Evolutionary conservation across 2,329 filamentous ascomycete species (phyloP), one percentile per base, ranked within the genome.

Genomic region (Penicillium italicum): DNA sequence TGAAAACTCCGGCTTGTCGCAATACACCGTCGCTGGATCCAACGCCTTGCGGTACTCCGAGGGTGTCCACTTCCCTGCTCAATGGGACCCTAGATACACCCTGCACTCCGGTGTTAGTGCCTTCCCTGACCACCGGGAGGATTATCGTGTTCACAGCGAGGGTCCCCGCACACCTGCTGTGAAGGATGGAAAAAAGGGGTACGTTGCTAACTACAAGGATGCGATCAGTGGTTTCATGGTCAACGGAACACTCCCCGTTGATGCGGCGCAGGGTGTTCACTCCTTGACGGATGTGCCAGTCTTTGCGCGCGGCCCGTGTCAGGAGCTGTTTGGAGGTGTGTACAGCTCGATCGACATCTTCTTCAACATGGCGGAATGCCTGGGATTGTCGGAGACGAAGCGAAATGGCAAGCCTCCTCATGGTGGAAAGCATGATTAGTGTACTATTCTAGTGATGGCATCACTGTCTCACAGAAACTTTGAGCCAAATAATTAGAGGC

Each of bases 21-120:
- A 91, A 72, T 95, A 95, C 80, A 85, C 83, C 5, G 76, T 83
- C 40, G 76, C 79, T 52, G 80, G 88, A 61, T 77, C 80, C 2
- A 82, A 83, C 48, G 76, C 79, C 56, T 72, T 85, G 7, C 76
- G 76, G 55, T 93, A 93, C 78, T 82, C 81, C 64, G 88, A 89
- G 22, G 87, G 87, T 49, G 80, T 84, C 63, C 83, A 89, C 76
- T 95, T 94, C 80, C 90, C 90, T 20, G 79, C 83, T 59, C 91
- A 90, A 78, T 94, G 90, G 90, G 87, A 90, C 70, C 90, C 90
- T 14, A 83, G 90, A 31, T 94, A 93, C 75, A 88, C 88, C 55
- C 84, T 95, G 48, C 89, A 88, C 53, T 82, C 85, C 38, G 90
- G 90, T 49, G 73, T 90, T 33, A 83, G 80, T 46, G 88, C 88